Evolutionary conservation across 2,329 filamentous ascomycete species (phyloP).

Genomic region (Thelonectria discophora): DNA sequence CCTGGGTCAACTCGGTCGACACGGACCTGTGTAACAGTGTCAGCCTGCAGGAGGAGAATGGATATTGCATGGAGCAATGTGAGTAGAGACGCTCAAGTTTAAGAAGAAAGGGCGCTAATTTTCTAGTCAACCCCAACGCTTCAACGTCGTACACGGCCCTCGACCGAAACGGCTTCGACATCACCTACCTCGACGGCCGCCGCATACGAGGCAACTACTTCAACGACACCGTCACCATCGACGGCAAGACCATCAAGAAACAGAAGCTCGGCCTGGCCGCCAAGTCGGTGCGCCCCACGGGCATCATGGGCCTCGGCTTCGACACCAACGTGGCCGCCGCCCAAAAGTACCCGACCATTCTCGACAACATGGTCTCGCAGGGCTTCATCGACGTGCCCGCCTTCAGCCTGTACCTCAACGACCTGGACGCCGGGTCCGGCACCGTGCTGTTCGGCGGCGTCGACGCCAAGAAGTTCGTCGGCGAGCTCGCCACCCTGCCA

Average conservation of each 20-base stretch:
- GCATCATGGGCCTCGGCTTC: conserved; percentile 69
- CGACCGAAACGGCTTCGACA: conserved; percentile 59
- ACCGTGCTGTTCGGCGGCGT: conserved; percentile 82
- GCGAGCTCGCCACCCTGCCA: conserved; percentile 52
- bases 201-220: conserved; percentile 66
- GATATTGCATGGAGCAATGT: conserved; percentile 50
- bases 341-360: conserved; percentile 63
- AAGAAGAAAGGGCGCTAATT: background rate
- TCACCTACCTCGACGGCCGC: conserved; percentile 68
- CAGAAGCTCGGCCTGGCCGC: conserved; percentile 66
- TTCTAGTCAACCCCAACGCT: conserved; percentile 49
- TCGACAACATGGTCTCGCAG: conserved; percentile 70
- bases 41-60: conserved; percentile 47
- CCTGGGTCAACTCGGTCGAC: conserved; percentile 66
- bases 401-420: conserved; percentile 76
- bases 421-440: conserved; percentile 70
- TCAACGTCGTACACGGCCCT: conserved; percentile 61
- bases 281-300: conserved; percentile 58
- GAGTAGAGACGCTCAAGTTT: conserved; percentile 31
- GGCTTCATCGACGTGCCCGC: conserved; percentile 69
- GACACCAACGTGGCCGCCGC: conserved; percentile 57
- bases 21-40: conserved; percentile 66
- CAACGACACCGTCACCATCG: conserved; percentile 63
- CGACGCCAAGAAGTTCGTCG: conserved; percentile 76
- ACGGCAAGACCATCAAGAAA: conserved; percentile 54